phyloP scores from a whole-genome alignment of 495 filamentous ascomycete genomes.

The Tuber magnatum region DNA sequence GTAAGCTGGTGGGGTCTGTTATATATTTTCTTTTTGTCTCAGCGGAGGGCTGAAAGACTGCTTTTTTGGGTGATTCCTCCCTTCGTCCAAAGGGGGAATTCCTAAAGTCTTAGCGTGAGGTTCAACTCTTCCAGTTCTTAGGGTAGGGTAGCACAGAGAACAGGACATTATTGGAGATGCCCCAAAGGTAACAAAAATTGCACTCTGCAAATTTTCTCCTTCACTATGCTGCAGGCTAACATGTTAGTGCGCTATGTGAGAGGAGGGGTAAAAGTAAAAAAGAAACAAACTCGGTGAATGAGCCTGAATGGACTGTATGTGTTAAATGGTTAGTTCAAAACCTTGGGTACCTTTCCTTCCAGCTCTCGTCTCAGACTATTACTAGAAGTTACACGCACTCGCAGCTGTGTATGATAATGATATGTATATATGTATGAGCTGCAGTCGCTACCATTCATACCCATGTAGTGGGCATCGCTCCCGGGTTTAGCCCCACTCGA shows the following conservation, averaged over 20 bases:
- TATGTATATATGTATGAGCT: not conserved
- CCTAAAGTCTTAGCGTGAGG: too few species aligned
- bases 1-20: too few species aligned
- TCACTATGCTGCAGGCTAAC: not conserved
- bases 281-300: not conserved
- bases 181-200: not conserved
- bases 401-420: not conserved
- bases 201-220: not conserved
- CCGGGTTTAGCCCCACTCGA: not conserved
- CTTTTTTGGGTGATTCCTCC: too few species aligned
- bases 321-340: not conserved
- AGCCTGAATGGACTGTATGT: not conserved
- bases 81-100: too few species aligned
- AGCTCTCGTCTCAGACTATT: not conserved
- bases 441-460: not conserved
- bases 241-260: not conserved
- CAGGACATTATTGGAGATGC: not conserved
- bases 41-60: too few species aligned
- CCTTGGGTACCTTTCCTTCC: not conserved
- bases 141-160: not conserved
- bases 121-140: too few species aligned
- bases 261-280: not conserved
- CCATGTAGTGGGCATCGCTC: not conserved
- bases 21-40: too few species aligned
- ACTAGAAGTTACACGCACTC: not conserved